These are phyloP conservation scores for Barbarea vulgaris DNA, from an alignment of 345 rosid genomes.

Conservation along the genomic window DNA sequence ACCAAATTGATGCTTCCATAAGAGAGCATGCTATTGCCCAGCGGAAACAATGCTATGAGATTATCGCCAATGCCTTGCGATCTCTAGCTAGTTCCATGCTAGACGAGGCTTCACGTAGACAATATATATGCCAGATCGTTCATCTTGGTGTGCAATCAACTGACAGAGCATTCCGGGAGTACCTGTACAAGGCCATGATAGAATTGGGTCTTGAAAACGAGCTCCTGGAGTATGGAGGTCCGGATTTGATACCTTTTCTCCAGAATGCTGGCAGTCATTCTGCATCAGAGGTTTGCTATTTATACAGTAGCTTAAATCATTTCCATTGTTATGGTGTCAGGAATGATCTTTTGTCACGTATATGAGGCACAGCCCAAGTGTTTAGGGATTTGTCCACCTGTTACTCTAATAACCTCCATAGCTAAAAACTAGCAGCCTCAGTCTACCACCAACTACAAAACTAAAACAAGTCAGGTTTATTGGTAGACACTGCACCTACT, in stretches of 20 bases:
- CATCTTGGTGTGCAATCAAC: slow-evolving; percentile 93
- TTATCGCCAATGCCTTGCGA: slow-evolving; percentile 71
- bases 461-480: slow-evolving; percentile 6
- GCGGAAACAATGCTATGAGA: slow-evolving; percentile 90
- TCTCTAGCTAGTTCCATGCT: slow-evolving; percentile 61
- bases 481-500: slow-evolving; percentile 24
- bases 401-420: slow-evolving; percentile 9
- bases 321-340: slow-evolving; percentile 2
- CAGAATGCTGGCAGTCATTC: slow-evolving; percentile 75
- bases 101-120: slow-evolving; percentile 73
- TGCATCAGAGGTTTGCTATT: slow-evolving; percentile 62
- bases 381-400: neutral
- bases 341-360: slow-evolving; percentile 1
- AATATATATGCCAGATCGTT: slow-evolving; percentile 89
- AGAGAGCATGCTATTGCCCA: slow-evolving; percentile 77
- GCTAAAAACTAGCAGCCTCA: slow-evolving; percentile 25
- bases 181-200: slow-evolving; percentile 77
- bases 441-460: slow-evolving; percentile 19
- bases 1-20: slow-evolving; percentile 75
- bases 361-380: slow-evolving; percentile 14
- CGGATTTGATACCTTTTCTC: slow-evolving; percentile 94
- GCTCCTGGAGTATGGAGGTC: slow-evolving; percentile 95
- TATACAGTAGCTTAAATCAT: slow-evolving; percentile 5
- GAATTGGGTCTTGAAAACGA: slow-evolving; percentile 91
- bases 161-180: slow-evolving; percentile 87